Evolutionary conservation across 1,284 basidiomycete genomes (phyloP), one percentile per base, ranked within the genome.

Genomic region (Grifola frondosa): DNA sequence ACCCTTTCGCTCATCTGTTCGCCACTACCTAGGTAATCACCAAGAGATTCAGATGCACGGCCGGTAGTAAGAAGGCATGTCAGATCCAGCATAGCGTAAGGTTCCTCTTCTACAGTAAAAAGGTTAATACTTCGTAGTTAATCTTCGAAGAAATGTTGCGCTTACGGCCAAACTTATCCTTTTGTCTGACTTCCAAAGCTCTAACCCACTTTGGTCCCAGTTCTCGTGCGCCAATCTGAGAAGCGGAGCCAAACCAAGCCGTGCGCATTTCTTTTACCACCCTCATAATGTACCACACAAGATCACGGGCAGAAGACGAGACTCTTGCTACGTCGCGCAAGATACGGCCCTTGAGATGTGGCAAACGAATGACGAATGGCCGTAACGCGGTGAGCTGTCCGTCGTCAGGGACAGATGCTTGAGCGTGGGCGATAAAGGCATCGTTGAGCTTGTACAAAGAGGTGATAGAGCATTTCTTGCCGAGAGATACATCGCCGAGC

Each of bases 1-100:
- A 88, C 88, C 61, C 88, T 73, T 65, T 91, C 88, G 48, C 82
- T 88, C 74, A 85, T 85, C 56, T 84, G 81, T 55, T 89, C 87
- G 16, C 78, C 77, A 52, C 84, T 87, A 13, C 82, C 80, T 39
- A 91, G 70, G 60, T 85, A 87, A 63, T 90, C 88, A 30, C 66
- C 57, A 23, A 91, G 67, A 5, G 83, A 68, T 43, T 87, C 84
- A 21, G 84, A 80, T 16, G 77, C 67, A 42, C 78, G 73, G 8
- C 87, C 87, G 17, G 85, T 85, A 16, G 81, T 73, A 29, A 91
- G 71, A 44, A 89, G 70, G 37, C 69, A 67, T n/a, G 84, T 88
- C 41, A 91, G 67, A 54, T 90, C 88, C 35, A 86, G 63, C 28
- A 88, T 70, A 21, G 84, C 75, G 55, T 77, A 75, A 16, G 80